phyloP scores from a whole-genome alignment of 768 basidiomycete species.

The Mycena pura region DNA sequence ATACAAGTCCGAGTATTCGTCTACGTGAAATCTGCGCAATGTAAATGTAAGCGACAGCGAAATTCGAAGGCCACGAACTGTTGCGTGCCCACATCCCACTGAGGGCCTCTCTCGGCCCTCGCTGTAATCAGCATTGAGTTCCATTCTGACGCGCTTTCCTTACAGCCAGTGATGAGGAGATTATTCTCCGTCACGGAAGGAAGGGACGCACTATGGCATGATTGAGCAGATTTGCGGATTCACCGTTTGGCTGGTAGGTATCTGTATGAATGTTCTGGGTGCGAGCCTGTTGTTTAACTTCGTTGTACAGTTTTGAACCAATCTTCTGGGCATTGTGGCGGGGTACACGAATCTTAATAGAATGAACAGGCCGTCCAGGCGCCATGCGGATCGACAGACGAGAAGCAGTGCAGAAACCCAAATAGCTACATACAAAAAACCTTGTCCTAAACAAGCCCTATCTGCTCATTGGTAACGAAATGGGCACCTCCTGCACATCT shows the following conservation, averaged over 20 bases:
- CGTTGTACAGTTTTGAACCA: conserved; percentile 63
- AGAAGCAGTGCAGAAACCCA: no score
- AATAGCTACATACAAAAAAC: no score
- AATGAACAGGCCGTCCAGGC: conserved; percentile 60
- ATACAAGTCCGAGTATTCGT: conserved; percentile 73
- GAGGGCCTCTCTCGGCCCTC: conserved; percentile 81
- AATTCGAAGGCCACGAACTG: conserved; percentile 57
- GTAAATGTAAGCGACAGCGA: background rate
- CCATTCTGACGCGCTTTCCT: conserved; percentile 87
- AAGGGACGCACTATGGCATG: conserved; percentile 67
- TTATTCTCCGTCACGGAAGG: background rate
- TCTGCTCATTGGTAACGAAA: conserved; percentile 39
- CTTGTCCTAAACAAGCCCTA: no score
- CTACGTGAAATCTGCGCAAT: conserved; percentile 70
- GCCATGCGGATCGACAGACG: no score
- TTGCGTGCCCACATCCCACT: conserved; percentile 89
- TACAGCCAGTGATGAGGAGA: background rate
- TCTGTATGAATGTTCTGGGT: conserved; percentile 58
- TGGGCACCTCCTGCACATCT: conserved; percentile 56
- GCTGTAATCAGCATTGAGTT: conserved; percentile 82
- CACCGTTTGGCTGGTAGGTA: conserved; percentile 66
- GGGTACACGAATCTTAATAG: conserved; percentile 71
- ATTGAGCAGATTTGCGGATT: conserved; percentile 53
- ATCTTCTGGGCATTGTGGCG: conserved; percentile 78
- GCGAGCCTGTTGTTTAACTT: conserved; percentile 64